Base-by-base conservation (phyloP, 768 basidiomycete genomes). In the Phallus indusiatus region DNA sequence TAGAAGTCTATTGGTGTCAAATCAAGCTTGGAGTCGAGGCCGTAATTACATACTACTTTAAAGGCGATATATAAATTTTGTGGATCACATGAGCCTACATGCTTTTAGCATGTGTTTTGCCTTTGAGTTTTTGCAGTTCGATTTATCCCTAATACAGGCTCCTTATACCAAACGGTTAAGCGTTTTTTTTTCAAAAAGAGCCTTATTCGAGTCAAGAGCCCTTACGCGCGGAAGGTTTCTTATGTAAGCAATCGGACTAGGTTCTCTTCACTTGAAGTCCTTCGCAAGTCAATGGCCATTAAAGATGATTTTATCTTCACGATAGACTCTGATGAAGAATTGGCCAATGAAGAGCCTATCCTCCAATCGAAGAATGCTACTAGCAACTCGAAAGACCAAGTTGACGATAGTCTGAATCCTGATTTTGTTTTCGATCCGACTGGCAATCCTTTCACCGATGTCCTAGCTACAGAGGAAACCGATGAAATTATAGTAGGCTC, bases 361-460 rank as follows among this genome's bases (percentile, higher is more conserved):
- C 48, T 65, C 62, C 22, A 62, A 35, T 33, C 20, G 36, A 59
- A 37, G 66, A 64, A 52, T 36, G 55, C 33, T 60, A 65, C 50
- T 47, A 62, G 61, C 57, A 65, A 36, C 62, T 63, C 58, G 60
- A 66, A 70, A 56, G 71, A 74, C 28, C 71, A 70, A 51, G 86
- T 85, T 37, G 84, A 82, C 35, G 77, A 75, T 37, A 79, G 77
- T 58, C 76, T 97, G 42, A 80, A 95, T 71, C 88, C 88, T 14
- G 85, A 86, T 56, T 92, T 95, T 67, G 76, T 79, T 35, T 95
- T 97, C 67, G 90, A 93, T 70, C 65, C 86, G 16, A 79, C 78
- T 46, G 88, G 83, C 33, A 88, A 90, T 67, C 82, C 81, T 22
- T 86, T 86, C 63, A 67, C 70, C 16, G 83, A 87, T 47, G 69